These are phyloP conservation scores for Penicillium paneum DNA, from an alignment of 2,329 filamentous ascomycete genomes.

Conservation along the genomic window DNA sequence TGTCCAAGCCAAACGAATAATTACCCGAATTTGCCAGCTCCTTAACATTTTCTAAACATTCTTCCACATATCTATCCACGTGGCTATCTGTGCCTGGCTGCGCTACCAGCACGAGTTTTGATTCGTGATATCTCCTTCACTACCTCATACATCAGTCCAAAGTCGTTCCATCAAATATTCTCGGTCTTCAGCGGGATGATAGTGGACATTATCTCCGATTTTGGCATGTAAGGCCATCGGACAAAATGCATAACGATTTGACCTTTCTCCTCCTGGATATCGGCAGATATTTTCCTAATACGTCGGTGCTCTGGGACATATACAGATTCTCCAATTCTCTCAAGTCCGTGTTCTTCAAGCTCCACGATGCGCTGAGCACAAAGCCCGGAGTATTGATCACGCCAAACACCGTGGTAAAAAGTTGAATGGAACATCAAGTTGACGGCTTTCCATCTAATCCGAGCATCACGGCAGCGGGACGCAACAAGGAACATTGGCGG, in stretches of 20 bases:
- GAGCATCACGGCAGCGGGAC: conserved; percentile 2
- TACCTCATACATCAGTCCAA: too few relatives aligned
- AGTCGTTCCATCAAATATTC: too few relatives aligned
- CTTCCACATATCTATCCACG: too few relatives aligned
- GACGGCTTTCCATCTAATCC: not conserved
- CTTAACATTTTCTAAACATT: too few relatives aligned
- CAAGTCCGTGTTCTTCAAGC: not conserved
- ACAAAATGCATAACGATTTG: conserved; percentile 4
- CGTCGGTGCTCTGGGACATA: not conserved
- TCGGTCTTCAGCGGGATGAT: too few relatives aligned
- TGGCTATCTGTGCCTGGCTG: too few relatives aligned
- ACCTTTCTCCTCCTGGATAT: not conserved
- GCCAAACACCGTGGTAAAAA: conserved; percentile 5
- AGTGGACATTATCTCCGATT: too few relatives aligned
- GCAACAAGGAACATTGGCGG: conserved; percentile 7
- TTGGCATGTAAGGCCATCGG: not conserved
- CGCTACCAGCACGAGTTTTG: too few relatives aligned
- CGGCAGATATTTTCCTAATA: conserved; percentile 5
- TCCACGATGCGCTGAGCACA: conserved; percentile 6
- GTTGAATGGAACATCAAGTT: conserved; percentile 1
- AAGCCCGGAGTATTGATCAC: conserved; percentile 7
- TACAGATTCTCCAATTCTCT: conserved; percentile 1
- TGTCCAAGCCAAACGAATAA: too few relatives aligned
- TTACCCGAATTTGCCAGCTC: too few relatives aligned
- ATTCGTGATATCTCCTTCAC: too few relatives aligned